Evolutionary conservation across 768 basidiomycete genomes (phyloP), one percentile per base, ranked within the genome.

Genomic region (Amanita jacksonii): DNA sequence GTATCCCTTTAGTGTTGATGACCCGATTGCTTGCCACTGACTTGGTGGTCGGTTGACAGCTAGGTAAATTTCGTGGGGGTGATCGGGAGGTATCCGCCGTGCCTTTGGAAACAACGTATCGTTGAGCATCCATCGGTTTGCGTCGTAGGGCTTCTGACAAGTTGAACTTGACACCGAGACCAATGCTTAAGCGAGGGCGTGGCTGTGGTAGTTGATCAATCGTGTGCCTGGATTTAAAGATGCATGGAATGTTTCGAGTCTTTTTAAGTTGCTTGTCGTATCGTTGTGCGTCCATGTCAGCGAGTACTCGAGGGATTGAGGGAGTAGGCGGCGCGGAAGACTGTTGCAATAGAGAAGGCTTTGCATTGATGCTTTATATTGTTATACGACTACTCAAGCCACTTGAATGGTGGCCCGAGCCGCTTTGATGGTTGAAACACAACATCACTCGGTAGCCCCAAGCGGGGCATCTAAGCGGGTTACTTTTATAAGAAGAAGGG

Each of bases 51-150:
- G n/a, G n/a, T n/a, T n/a, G n/a, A n/a, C n/a, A n/a, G n/a, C n/a
- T n/a, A n/a, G n/a, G n/a, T n/a, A n/a, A n/a, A n/a, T n/a, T n/a
- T n/a, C n/a, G n/a, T n/a, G n/a, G n/a, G 10, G 8, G 15, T 10
- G 16, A 8, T 15, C 16, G 10, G 10, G 36, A 35, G n/a, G n/a
- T 20, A 39, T 59, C 34, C 47, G 61, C 62, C 20, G 48, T 46
- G 40, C 51, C 54, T 46, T 50, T 51, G 20, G 51, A 55, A 12
- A 50, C 34, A 41, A 62, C 57, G 37, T 49, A 65, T 36, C 64
- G 50, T 44, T 64, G 62, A 41, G 59, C 45, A 42, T 59, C 57
- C 57, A 65, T 55, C 33, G 46, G 19, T 15, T 52, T 38, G 25
- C 43, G 30, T 5, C 43, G 37, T 40, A 41, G 32, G 43, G 46